phyloP scores from a whole-genome alignment of 345 rosid genomes.

The Populus pruinosa region DNA sequence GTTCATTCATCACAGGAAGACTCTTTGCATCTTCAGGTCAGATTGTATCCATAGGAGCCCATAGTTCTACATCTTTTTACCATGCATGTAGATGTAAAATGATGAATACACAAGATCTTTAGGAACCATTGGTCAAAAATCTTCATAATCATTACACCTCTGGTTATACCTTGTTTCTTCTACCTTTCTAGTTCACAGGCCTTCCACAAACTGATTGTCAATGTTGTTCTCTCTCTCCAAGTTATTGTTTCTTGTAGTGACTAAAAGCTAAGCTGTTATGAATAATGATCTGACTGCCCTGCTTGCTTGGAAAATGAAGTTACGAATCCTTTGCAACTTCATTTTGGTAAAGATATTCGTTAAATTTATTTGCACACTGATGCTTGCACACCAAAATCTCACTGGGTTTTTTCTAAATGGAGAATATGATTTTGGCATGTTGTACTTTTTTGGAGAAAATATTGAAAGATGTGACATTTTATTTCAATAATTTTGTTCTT shows the following conservation, averaged over 20 bases:
- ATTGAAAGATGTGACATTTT: neutral
- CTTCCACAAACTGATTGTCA: neutral
- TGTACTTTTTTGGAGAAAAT: neutral
- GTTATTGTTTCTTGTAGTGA: neutral
- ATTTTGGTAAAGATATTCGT: neutral
- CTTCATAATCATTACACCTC: neutral
- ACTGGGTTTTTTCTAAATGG: neutral
- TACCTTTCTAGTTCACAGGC: neutral
- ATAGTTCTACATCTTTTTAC: neutral
- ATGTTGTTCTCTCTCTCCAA: neutral
- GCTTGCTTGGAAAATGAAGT: neutral
- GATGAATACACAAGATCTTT: neutral
- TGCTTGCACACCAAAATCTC: neutral
- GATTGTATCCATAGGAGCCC: neutral
- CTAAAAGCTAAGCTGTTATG: neutral
- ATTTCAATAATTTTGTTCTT: constrained; percentile 15
- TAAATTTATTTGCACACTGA: neutral
- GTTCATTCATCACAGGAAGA: neutral
- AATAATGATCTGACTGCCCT: neutral
- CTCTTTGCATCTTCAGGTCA: neutral
- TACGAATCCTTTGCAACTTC: neutral
- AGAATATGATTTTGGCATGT: neutral
- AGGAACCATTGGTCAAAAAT: neutral
- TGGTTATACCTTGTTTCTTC: neutral
- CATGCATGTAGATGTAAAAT: neutral